A percentile compares a stretch with the other conserved stretches of the same genome.
These are phyloP conservation scores for Fusarium zealandicum DNA, from an alignment of 2,329 filamentous ascomycete species.

Conservation along the genomic window DNA sequence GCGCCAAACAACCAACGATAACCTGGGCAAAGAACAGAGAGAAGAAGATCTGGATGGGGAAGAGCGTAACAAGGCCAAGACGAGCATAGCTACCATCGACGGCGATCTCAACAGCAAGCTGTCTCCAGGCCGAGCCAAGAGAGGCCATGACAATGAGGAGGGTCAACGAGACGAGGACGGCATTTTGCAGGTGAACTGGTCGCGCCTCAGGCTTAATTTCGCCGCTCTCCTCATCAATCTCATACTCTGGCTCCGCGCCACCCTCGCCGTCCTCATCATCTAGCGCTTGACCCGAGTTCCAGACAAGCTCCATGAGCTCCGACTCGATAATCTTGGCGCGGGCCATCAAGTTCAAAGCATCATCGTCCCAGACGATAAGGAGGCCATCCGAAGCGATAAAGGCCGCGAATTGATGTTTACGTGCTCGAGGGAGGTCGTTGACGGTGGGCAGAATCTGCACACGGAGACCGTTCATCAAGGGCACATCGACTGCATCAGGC, in stretches of 20 bases:
- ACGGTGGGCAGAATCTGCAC: slow-evolving; percentile 78
- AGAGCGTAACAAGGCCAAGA: slow-evolving; percentile 69
- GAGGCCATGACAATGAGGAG: slow-evolving; percentile 70
- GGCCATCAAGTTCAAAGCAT: slow-evolving; percentile 72
- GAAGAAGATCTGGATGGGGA: slow-evolving; percentile 80
- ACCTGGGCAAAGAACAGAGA: slow-evolving; percentile 83
- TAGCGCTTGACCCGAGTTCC: slow-evolving; percentile 66
- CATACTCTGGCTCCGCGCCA: slow-evolving; percentile 56
- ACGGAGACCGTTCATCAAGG: slow-evolving; percentile 77
- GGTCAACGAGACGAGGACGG: slow-evolving; percentile 71
- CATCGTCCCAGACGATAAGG: slow-evolving; percentile 83
- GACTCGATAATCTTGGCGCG: slow-evolving; percentile 76
- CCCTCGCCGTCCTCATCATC: slow-evolving; percentile 61
- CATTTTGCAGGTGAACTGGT: slow-evolving; percentile 73
- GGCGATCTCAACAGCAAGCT: slow-evolving; percentile 72
- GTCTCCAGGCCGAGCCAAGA: slow-evolving; percentile 73
- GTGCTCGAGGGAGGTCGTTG: slow-evolving; percentile 71
- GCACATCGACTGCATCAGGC: slow-evolving; percentile 76
- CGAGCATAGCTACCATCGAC: slow-evolving; percentile 70
- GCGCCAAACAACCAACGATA: slow-evolving; percentile 76
- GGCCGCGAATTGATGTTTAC: slow-evolving; percentile 82
- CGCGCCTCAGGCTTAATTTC: slow-evolving; percentile 69
- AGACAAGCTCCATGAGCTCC: slow-evolving; percentile 79
- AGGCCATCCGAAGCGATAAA: slow-evolving; percentile 76
- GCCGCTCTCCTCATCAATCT: slow-evolving; percentile 76